These are phyloP conservation scores for Mucor irregularis DNA, from an alignment of 371 early-diverging fungal species.

Conservation along the genomic window DNA sequence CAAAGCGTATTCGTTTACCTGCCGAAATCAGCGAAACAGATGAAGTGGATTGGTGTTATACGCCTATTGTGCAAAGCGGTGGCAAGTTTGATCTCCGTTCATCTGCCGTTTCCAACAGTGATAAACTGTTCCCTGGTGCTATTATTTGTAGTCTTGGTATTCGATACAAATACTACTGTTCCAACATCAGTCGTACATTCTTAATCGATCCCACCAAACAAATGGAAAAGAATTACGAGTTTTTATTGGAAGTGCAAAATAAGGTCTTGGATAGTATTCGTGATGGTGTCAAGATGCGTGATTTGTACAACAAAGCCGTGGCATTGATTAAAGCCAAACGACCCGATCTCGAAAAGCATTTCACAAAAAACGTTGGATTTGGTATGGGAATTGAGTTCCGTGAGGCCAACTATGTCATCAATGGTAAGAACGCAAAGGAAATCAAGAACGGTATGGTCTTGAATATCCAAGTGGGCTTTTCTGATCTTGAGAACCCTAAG, in stretches of 20 bases:
- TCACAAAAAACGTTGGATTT: slow-evolving; percentile 89
- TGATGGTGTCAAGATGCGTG: slow-evolving; percentile 78
- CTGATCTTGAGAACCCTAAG: slow-evolving; percentile 77
- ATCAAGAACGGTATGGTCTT: slow-evolving; percentile 86
- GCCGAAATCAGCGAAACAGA: slow-evolving; percentile 53
- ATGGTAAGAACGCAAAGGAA: slow-evolving; percentile 65
- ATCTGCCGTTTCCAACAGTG: slow-evolving; percentile 74
- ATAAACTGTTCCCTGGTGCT: slow-evolving; percentile 80
- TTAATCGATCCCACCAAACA: slow-evolving; percentile 88
- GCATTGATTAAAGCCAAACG: slow-evolving; percentile 72
- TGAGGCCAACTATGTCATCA: slow-evolving; percentile 78
- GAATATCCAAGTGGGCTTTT: slow-evolving; percentile 84
- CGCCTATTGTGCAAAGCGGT: slow-evolving; percentile 97
- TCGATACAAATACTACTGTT: slow-evolving; percentile 92
- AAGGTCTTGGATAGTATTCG: slow-evolving; percentile 69
- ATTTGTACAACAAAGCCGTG: slow-evolving; percentile 74
- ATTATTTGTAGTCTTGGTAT: slow-evolving; percentile 92
- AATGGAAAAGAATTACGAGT: slow-evolving; percentile 91
- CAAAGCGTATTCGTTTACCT: slow-evolving; percentile 66
- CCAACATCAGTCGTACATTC: slow-evolving; percentile 91
- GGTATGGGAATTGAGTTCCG: slow-evolving; percentile 95
- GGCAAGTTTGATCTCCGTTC: slow-evolving; percentile 89
- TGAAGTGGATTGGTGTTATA: slow-evolving; percentile 89
- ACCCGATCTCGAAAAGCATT: slow-evolving; percentile 83
- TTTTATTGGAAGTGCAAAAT: slow-evolving; percentile 82